Evolutionary conservation across 345 rosid species (phyloP).

Genomic region (Euphorbia peplus): DNA sequence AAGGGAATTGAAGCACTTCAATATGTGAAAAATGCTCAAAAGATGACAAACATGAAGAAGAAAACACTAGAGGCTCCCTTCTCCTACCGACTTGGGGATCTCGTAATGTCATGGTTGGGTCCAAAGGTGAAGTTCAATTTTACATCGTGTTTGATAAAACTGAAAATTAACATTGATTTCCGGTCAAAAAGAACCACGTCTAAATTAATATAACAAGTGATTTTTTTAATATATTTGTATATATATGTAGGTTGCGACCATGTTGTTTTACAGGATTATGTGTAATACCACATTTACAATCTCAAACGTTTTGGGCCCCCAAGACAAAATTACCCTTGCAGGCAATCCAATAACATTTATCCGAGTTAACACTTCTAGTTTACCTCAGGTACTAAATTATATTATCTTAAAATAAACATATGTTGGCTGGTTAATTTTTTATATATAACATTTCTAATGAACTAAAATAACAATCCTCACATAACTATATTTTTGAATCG

Average conservation of each 20-base stretch:
- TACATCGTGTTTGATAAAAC: too few relatives aligned
- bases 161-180: too few relatives aligned
- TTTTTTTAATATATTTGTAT: not conserved
- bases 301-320: conserved; percentile 54
- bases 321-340: conserved; percentile 38
- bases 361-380: conserved; percentile 35
- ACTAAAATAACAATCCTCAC: too few relatives aligned
- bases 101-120: conserved; percentile 41
- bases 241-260: conserved; percentile 37
- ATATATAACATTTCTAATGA: too few relatives aligned
- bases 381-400: conserved; percentile 61
- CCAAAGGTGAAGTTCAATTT: conserved; percentile 37
- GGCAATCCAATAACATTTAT: conserved; percentile 45
- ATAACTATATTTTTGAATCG: too few relatives aligned
- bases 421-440: too few relatives aligned
- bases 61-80: conserved; percentile 45
- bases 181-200: too few relatives aligned
- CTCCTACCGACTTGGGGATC: conserved; percentile 38
- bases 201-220: too few relatives aligned
- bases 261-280: conserved; percentile 40
- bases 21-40: conserved; percentile 45
- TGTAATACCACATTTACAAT: conserved; percentile 54
- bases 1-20: conserved; percentile 34
- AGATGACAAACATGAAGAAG: conserved; percentile 51
- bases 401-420: too few relatives aligned